Evolutionary conservation across 2,329 filamentous ascomycete genomes (phyloP).

Genomic region (Aspergillus fijiensis): DNA sequence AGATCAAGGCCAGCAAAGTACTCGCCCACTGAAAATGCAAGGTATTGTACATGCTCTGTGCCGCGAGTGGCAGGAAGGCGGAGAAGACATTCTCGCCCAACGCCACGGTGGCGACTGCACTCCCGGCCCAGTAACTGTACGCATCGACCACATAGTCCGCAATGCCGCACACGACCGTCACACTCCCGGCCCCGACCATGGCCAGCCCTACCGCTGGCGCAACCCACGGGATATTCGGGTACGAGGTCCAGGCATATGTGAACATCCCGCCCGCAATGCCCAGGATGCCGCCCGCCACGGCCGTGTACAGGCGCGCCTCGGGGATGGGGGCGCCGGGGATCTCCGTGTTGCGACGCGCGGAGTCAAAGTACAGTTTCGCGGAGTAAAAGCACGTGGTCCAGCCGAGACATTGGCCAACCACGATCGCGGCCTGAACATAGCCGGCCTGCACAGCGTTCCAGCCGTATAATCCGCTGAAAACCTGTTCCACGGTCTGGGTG

Average conservation of each 20-base stretch:
- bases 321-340: slow-evolving; percentile 43
- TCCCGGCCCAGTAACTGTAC: slow-evolving; percentile 51
- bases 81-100: slow-evolving; percentile 47
- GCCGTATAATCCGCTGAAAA: slow-evolving; percentile 36
- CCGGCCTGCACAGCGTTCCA: slow-evolving; percentile 35
- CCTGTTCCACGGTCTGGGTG: slow-evolving; percentile 44
- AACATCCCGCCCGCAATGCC: slow-evolving; percentile 41
- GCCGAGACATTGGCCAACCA: slow-evolving; percentile 43
- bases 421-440: slow-evolving; percentile 43
- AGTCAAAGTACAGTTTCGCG: slow-evolving; percentile 26
- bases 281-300: slow-evolving; percentile 35
- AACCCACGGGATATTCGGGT: slow-evolving; percentile 35
- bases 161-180: slow-evolving; percentile 47
- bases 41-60: slow-evolving; percentile 37
- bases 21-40: slow-evolving; percentile 44
- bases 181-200: slow-evolving; percentile 44
- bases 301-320: slow-evolving; percentile 45
- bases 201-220: slow-evolving; percentile 35
- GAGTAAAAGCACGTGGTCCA: slow-evolving; percentile 33
- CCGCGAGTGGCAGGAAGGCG: slow-evolving; percentile 45
- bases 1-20: slow-evolving; percentile 42
- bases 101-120: slow-evolving; percentile 48
- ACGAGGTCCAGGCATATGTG: slow-evolving; percentile 39
- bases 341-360: slow-evolving; percentile 40
- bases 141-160: slow-evolving; percentile 53